phyloP scores from a whole-genome alignment of 108 stramenopile species.

The Discostella stelligeroides region DNA sequence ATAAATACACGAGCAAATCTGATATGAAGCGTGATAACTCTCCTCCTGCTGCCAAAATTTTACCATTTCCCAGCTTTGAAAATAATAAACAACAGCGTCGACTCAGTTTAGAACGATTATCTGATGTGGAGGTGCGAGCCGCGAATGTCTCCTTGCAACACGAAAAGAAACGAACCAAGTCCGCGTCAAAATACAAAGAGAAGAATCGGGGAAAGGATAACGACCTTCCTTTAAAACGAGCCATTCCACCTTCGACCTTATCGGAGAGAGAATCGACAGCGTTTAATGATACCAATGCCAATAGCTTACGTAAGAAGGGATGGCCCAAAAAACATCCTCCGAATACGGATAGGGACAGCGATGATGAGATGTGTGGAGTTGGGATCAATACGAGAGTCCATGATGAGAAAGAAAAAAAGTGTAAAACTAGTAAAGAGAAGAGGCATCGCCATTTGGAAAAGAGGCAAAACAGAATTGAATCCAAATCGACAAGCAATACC shows the following conservation, averaged over 20 bases:
- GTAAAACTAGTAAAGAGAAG: background rate
- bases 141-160: background rate
- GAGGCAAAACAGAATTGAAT: background rate
- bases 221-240: background rate
- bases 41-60: background rate
- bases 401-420: background rate
- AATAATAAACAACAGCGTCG: background rate
- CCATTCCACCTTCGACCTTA: background rate
- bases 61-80: background rate
- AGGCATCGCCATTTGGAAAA: background rate
- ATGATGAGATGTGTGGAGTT: slow-evolving; percentile 2
- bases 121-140: background rate
- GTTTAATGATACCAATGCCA: background rate
- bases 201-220: background rate
- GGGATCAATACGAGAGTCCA: slow-evolving; percentile 18
- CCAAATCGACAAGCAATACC: too few species aligned
- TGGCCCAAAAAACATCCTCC: background rate
- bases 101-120: background rate
- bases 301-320: background rate
- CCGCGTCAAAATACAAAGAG: background rate
- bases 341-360: background rate
- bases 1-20: background rate
- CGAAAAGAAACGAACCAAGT: background rate
- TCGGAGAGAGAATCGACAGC: background rate
- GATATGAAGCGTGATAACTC: background rate